Evolutionary conservation across 768 basidiomycete species (phyloP).

Genomic region (Hygrophorus russula): DNA sequence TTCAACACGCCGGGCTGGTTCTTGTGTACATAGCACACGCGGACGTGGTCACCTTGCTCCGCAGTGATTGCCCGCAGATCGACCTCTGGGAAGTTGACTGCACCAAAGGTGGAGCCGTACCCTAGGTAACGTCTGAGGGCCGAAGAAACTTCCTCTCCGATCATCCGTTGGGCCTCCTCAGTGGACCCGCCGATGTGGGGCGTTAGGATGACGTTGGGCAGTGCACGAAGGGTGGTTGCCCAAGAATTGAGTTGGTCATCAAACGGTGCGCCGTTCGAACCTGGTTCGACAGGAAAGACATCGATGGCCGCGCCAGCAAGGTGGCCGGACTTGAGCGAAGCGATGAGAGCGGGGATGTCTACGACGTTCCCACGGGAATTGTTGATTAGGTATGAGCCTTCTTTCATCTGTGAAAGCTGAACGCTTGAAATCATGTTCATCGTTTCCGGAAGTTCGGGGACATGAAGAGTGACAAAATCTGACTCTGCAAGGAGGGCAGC

Average conservation of each 20-base stretch:
- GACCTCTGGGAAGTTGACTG: constrained; percentile 99
- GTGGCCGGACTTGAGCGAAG: constrained; percentile 73
- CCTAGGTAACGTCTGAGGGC: constrained; percentile 84
- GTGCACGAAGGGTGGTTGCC: constrained; percentile 58
- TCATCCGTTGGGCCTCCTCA: constrained; percentile 96
- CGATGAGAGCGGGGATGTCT: constrained; percentile 85
- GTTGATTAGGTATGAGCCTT: constrained; percentile 92
- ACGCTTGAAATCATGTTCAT: constrained; percentile 79
- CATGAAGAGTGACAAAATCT: constrained; percentile 94
- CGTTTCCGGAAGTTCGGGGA: constrained; percentile 94
- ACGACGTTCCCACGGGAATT: constrained; percentile 95
- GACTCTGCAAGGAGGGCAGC: constrained; percentile 60
- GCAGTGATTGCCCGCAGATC: constrained; percentile 86
- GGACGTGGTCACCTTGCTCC: constrained; percentile 70
- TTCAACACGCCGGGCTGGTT: constrained; percentile 94
- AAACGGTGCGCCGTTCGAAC: constrained; percentile 82
- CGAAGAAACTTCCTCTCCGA: constrained; percentile 87
- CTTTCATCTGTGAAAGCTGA: constrained; percentile 86
- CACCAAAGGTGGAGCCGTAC: constrained; percentile 82
- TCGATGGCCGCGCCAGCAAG: constrained; percentile 86
- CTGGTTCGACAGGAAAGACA: constrained; percentile 91
- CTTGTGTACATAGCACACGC: constrained; percentile 91
- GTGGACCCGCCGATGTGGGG: constrained; percentile 99
- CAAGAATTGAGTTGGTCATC: constrained; percentile 83
- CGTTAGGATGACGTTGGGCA: constrained; percentile 91